Evolutionary conservation across 495 filamentous ascomycete species (phyloP), one percentile per base, ranked within the genome.

Genomic region (Immersiella caudata): DNA sequence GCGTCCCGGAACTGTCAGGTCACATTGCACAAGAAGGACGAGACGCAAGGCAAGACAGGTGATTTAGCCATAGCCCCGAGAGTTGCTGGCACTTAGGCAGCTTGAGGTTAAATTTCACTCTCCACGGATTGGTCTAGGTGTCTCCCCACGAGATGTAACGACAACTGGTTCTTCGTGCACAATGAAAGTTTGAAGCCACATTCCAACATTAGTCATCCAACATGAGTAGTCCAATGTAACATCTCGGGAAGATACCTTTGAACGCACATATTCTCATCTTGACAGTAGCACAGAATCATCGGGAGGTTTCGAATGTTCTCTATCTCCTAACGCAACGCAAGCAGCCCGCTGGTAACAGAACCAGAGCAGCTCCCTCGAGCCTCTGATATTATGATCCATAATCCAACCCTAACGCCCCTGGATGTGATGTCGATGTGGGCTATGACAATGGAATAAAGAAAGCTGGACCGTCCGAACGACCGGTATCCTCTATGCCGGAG

Each of bases 371-470:
- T 5, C 35, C 59, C n/a, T 49, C 33, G 59, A 46, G 9, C 12
- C 21, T 52, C 40, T 57, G 24, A 52, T 65, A 67, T 50, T 70
- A 65, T 61, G 46, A 62, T 58, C 65, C 55, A 62, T 63, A 46
- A 36, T 63, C 46, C 61, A 63, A 26, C 49, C 26, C 46, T 18
- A 67, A 69, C 70, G 67, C 70, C 67, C 60, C 36, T 56, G 58
- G 29, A 62, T 69, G 67, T 62, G 54, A 46, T 65, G 65, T 64
- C 40, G 64, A 62, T 64, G 59, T 33, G 58, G 21, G 8, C 22
- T 51, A 49, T 57, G 49, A 65, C 25, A 64, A 64, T 46, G 18
- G 46, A 61, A 67, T 60, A 54, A 59, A 67, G 60, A 51, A 49
- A 62, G 62, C 8, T 26, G 24, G 60, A 40, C 7, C 50, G 14